phyloP scores from a whole-genome alignment of 805 yeast genomes.

The Candida mattraensis region DNA sequence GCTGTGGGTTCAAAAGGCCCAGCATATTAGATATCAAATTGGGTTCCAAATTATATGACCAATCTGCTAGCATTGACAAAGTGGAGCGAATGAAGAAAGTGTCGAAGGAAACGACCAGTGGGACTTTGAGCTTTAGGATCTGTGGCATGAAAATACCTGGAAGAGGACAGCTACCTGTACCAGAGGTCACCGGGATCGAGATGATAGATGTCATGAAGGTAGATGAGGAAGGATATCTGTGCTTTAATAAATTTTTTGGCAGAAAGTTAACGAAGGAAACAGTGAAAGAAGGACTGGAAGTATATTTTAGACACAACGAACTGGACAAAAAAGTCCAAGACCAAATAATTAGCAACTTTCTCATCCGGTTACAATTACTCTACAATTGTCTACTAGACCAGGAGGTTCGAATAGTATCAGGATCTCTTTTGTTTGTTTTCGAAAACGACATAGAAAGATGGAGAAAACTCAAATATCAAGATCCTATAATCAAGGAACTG shows the following conservation, averaged over 20 bases:
- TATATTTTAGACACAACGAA: slow-evolving; percentile 42
- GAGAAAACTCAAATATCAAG: slow-evolving; percentile 42
- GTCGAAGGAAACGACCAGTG: slow-evolving; percentile 74
- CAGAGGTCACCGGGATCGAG: slow-evolving; percentile 20
- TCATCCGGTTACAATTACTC: slow-evolving; percentile 61
- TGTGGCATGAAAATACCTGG: slow-evolving; percentile 77
- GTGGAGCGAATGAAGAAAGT: slow-evolving; percentile 60
- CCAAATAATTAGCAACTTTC: slow-evolving; percentile 45
- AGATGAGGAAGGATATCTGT: slow-evolving; percentile 42
- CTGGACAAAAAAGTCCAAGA: slow-evolving; percentile 34
- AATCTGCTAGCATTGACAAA: slow-evolving; percentile 57
- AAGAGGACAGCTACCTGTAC: slow-evolving; percentile 7
- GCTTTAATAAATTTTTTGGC: slow-evolving; percentile 71
- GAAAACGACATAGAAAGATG: slow-evolving; percentile 67
- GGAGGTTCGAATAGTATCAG: slow-evolving; percentile 67
- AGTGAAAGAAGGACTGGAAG: slow-evolving; percentile 43
- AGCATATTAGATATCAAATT: slow-evolving; percentile 81
- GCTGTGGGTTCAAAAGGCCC: slow-evolving; percentile 63
- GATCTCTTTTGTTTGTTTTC: slow-evolving; percentile 69
- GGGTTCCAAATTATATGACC: slow-evolving; percentile 73
- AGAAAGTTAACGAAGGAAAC: slow-evolving; percentile 48
- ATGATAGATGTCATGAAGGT: slow-evolving; percentile 5
- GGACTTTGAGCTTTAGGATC: slow-evolving; percentile 69
- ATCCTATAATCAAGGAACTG: slow-evolving; percentile 31
- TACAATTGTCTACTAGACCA: slow-evolving; percentile 61